A percentile compares a stretch with the other conserved stretches of the same genome.
phyloP scores from a whole-genome alignment of 1,284 basidiomycete species.

The Boletellus dicymbophilus region DNA sequence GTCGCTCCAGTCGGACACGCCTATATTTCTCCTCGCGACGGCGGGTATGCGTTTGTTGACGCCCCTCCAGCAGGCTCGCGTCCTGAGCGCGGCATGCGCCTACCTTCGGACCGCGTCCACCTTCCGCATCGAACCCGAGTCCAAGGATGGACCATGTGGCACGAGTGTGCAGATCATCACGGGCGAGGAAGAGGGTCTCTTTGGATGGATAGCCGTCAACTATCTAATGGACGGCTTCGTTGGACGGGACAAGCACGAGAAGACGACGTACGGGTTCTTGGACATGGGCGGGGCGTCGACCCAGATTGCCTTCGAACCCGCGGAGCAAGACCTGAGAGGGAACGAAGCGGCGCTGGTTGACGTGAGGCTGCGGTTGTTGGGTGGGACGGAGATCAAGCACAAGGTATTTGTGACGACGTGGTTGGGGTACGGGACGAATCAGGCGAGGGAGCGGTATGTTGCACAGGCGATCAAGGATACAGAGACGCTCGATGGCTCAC shows the following conservation, averaged over 20 bases:
- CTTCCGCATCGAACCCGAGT: conserved; percentile 71
- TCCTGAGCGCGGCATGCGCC: conserved; percentile 78
- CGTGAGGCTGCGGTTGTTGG: conserved; percentile 81
- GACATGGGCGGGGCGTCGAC: conserved; percentile 99
- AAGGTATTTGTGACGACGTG: conserved; percentile 98
- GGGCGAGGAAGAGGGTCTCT: conserved; percentile 97
- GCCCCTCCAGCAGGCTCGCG: conserved; percentile 64
- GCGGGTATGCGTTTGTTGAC: conserved; percentile 95
- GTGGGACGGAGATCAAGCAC: conserved; percentile 87
- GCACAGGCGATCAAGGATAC: conserved; percentile 62
- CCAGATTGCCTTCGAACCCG: conserved; percentile 95
- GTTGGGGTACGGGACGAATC: conserved; percentile 98
- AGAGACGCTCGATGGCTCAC: conserved; percentile 33
- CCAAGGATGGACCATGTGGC: conserved; percentile 76
- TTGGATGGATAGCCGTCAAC: conserved; percentile 99
- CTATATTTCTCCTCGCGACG: conserved; percentile 93
- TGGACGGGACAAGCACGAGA: conserved; percentile 50
- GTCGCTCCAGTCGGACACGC: conserved; percentile 80
- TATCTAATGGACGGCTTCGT: conserved; percentile 98
- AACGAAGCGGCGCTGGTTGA: conserved; percentile 67
- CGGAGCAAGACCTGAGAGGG: conserved; percentile 44
- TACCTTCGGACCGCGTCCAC: conserved; percentile 76
- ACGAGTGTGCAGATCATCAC: conserved; percentile 93
- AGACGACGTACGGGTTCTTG: conserved; percentile 94
- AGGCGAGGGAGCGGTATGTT: conserved; percentile 91